Evolutionary conservation across 1,139 yeast species (phyloP), one percentile per base, ranked within the genome.

Genomic region (Trichomonascaceae sp.): DNA sequence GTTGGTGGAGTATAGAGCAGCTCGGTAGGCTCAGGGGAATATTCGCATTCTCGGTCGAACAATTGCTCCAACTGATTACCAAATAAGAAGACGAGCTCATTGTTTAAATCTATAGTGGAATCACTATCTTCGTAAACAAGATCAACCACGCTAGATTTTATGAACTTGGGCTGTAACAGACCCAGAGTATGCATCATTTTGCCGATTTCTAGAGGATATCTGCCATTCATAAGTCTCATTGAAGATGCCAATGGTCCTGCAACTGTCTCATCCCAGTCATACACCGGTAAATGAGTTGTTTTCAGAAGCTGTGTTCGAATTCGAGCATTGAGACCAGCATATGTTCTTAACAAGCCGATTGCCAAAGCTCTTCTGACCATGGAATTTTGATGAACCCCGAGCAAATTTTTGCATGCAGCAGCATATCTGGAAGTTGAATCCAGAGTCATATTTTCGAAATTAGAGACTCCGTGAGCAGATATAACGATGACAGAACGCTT

Each of bases 11-110:
- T 74, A 64, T 91, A 91, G 0, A 79, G 74, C 53, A 79, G 76
- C 58, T 86, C 90, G 51, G 95, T 80, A 41, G 84, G 82, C 67
- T 91, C 96, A 0, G 98, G 98, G 0, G 95, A 87, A 67, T 91
- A 91, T 67, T 91, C 97, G 8, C 88, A 78, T 52, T 90, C 71
- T 0, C 97, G 96, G 64, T 91, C 96, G 69, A 91, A 91, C 44
- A 91, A 70, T 61, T 87, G 95, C 60, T 90, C 96, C 50, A 89
- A 73, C 68, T 91, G 97, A 49, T 84, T 84, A 0, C 98, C 98
- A 24, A 91, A 70, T 45, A 85, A 67, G 57, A 78, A 84, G 0
- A 90, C 96, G 32, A 91, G 68, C 56, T 76, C 81, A 63, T 91
- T 89, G 66, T 89, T 90, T 32, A 77, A 73, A 50, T 84, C 87